phyloP scores from a whole-genome alignment of 2,329 filamentous ascomycete species.

The Colletotrichum nymphaeae region DNA sequence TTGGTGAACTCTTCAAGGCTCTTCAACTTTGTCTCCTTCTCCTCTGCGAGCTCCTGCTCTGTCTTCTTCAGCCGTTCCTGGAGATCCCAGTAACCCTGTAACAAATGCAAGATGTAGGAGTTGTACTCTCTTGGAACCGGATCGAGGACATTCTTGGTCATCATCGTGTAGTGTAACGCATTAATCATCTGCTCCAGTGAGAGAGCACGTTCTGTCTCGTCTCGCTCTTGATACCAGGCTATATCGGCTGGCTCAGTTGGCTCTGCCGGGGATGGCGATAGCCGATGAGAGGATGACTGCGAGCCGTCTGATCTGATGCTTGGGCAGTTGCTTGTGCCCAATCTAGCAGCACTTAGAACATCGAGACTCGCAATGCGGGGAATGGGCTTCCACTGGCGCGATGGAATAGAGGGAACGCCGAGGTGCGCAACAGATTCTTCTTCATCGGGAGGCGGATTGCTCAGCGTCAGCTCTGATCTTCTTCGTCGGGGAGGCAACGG shows the following conservation, averaged over 20 bases:
- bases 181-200: constrained; percentile 57
- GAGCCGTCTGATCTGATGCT: constrained; percentile 18
- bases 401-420: neutral
- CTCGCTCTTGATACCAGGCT: constrained; percentile 24
- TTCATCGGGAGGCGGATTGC: neutral
- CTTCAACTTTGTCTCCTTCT: constrained; percentile 36
- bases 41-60: constrained; percentile 26
- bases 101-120: constrained; percentile 51
- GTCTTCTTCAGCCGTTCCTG: constrained; percentile 38
- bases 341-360: neutral
- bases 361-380: constrained; percentile 25
- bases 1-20: constrained; percentile 47
- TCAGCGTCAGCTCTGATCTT: neutral
- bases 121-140: constrained; percentile 55
- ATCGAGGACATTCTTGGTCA: constrained; percentile 47
- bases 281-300: neutral
- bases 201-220: constrained; percentile 52
- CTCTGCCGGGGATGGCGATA: neutral
- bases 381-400: neutral
- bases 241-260: neutral
- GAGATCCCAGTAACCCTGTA: constrained; percentile 49
- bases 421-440: neutral
- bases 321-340: neutral
- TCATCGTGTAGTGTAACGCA: constrained; percentile 53
- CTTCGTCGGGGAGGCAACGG: neutral